These are phyloP conservation scores for Erodium maritimum DNA, from an alignment of 345 rosid genomes.

Conservation along the genomic window DNA sequence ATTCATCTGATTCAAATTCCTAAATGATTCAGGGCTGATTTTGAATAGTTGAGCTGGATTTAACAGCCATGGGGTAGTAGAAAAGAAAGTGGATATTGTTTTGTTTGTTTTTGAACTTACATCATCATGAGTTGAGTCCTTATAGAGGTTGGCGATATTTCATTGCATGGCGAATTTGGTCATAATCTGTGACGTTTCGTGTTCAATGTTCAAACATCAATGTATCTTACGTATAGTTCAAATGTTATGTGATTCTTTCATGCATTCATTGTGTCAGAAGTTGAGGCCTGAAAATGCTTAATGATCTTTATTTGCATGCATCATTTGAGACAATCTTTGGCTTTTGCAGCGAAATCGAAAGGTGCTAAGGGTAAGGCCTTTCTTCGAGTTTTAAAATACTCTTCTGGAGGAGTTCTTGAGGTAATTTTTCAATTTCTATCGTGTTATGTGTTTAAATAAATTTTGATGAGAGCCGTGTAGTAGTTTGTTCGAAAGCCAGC, in stretches of 20 bases:
- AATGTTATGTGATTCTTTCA: not conserved
- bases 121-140: no score
- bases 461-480: not conserved
- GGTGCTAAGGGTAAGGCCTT: conserved; percentile 64
- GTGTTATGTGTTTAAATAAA: not conserved
- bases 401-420: conserved; percentile 96
- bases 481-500: not conserved
- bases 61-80: no score
- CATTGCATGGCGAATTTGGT: no score
- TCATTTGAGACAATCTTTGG: conserved; percentile 5
- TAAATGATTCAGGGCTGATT: no score
- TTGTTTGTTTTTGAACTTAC: no score
- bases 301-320: not conserved
- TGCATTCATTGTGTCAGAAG: not conserved
- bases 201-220: no score
- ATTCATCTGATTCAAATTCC: no score
- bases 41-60: no score
- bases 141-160: no score
- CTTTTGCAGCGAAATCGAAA: conserved; percentile 58
- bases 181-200: no score
- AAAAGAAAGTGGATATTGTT: no score
- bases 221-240: no score
- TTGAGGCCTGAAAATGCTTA: conserved; percentile 1
- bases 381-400: conserved; percentile 88
- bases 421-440: conserved; percentile 26